phyloP scores from a whole-genome alignment of 805 yeast species.

The Pichia membranifaciens region DNA sequence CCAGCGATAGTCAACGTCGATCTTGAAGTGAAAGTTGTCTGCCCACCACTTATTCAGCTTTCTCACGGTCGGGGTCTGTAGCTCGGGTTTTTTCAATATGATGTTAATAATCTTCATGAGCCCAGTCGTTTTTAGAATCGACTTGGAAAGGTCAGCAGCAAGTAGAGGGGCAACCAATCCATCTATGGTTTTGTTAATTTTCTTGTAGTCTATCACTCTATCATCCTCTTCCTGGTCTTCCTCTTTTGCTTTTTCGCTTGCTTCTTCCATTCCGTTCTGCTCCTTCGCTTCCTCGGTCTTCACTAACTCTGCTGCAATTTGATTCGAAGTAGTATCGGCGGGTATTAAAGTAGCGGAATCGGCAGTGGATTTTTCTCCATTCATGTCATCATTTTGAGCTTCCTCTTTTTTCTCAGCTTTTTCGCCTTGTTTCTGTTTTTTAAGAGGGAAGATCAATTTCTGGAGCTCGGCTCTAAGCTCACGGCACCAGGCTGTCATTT shows the following conservation, averaged over 20 bases:
- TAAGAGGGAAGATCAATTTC: conserved; percentile 18
- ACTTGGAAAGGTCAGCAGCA: conserved; percentile 22
- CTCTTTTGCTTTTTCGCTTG: background rate
- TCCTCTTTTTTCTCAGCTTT: background rate
- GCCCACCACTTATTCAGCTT: conserved; percentile 20
- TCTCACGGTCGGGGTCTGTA: conserved; percentile 16
- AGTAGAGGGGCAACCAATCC: conserved; percentile 23
- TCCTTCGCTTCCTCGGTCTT: conserved; percentile 3
- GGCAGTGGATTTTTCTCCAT: background rate
- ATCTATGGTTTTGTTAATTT: conserved; percentile 18
- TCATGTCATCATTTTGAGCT: background rate
- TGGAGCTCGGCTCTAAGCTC: conserved; percentile 25
- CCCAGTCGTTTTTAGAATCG: conserved; percentile 29
- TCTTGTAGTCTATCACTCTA: conserved; percentile 19
- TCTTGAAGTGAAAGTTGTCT: conserved; percentile 24
- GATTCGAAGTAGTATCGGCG: too few relatives aligned
- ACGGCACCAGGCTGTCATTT: conserved; percentile 18
- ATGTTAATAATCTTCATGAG: conserved; percentile 29
- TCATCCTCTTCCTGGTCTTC: background rate
- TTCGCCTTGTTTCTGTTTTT: conserved; percentile 4
- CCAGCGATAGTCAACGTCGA: conserved; percentile 28
- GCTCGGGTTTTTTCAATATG: conserved; percentile 34
- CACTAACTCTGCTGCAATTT: too few relatives aligned
- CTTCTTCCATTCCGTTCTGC: conserved; percentile 8
- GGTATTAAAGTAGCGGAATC: background rate